These are phyloP conservation scores for Aquilaria sinensis DNA, from an alignment of 345 rosid species.

Conservation along the genomic window DNA sequence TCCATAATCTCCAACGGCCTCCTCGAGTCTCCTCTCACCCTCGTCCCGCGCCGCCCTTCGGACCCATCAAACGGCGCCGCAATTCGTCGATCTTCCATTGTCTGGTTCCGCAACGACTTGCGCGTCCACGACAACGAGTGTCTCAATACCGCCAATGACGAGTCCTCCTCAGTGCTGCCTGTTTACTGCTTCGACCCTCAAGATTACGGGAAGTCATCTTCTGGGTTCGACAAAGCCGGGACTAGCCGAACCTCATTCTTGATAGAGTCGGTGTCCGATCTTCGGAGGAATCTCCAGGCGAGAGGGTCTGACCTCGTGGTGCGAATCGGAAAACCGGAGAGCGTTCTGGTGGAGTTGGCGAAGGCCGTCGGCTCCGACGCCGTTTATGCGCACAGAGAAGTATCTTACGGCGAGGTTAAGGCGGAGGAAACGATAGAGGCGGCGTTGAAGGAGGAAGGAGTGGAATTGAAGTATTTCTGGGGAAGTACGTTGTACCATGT, in stretches of 20 bases:
- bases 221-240: slow-evolving; percentile 79
- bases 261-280: slow-evolving; percentile 76
- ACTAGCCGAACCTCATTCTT: slow-evolving; percentile 69
- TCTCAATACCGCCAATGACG: slow-evolving; percentile 65
- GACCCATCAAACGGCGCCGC: slow-evolving; percentile 74
- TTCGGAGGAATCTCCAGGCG: slow-evolving; percentile 66
- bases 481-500: slow-evolving; percentile 82
- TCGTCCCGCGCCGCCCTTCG: slow-evolving; percentile 71
- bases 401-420: slow-evolving; percentile 69
- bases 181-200: slow-evolving; percentile 91
- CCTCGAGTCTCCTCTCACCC: slow-evolving; percentile 63
- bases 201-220: slow-evolving; percentile 72
- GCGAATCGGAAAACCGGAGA: slow-evolving; percentile 69
- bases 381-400: slow-evolving; percentile 75
- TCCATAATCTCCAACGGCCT: slow-evolving; percentile 72
- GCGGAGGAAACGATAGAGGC: slow-evolving; percentile 72
- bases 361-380: slow-evolving; percentile 85
- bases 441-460: slow-evolving; percentile 77
- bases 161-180: slow-evolving; percentile 70
- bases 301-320: slow-evolving; percentile 87
- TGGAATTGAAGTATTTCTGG: slow-evolving; percentile 81
- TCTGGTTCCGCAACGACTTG: slow-evolving; percentile 86
- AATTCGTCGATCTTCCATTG: slow-evolving; percentile 72
- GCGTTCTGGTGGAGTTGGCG: slow-evolving; percentile 64
- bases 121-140: slow-evolving; percentile 86